Conservation (phyloP, 1,139 yeast species). For the Nakaseomyces uthaithaninus region DNA sequence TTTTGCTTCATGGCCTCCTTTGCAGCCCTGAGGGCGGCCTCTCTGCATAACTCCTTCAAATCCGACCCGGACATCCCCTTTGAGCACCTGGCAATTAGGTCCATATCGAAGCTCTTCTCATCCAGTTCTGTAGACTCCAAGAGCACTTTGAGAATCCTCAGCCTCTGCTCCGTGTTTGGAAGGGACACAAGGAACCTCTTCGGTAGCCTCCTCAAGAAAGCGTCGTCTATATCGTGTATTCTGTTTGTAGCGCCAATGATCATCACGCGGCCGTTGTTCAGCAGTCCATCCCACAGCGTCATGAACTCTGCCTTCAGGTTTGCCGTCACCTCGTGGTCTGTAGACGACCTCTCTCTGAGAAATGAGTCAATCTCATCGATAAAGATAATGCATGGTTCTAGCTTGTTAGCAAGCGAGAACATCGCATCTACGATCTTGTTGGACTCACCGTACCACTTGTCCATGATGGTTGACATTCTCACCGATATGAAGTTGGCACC, state of each 20-base stretch:
- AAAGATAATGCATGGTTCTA: slow-evolving; percentile 90
- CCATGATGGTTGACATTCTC: slow-evolving; percentile 91
- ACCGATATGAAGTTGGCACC: slow-evolving; percentile 89
- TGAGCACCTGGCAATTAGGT: slow-evolving; percentile 53
- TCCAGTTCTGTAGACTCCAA: slow-evolving; percentile 58
- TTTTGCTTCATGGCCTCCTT: slow-evolving; percentile 63
- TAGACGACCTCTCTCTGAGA: slow-evolving; percentile 72
- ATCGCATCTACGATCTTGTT: slow-evolving; percentile 92
- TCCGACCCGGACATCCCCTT: slow-evolving; percentile 87
- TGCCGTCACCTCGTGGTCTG: slow-evolving; percentile 94
- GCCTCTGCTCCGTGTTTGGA: slow-evolving; percentile 64
- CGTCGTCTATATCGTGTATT: slow-evolving; percentile 84
- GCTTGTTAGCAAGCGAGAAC: slow-evolving; percentile 79
- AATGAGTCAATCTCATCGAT: slow-evolving; percentile 96
- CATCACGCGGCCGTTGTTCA: slow-evolving; percentile 66
- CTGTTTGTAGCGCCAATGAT: slow-evolving; percentile 95
- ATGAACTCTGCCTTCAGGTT: slow-evolving; percentile 93
- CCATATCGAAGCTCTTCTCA: slow-evolving; percentile 48
- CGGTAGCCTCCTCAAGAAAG: slow-evolving; percentile 88
- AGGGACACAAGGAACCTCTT: slow-evolving; percentile 74
- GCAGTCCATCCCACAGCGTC: slow-evolving; percentile 95
- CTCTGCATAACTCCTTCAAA: slow-evolving; percentile 80
- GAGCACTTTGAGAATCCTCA: slow-evolving; percentile 57
- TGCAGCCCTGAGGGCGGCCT: slow-evolving; percentile 86
- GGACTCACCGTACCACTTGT: slow-evolving; percentile 97